Evolutionary conservation across 768 basidiomycete genomes (phyloP).

Genomic region (Phlebiopsis gigantea): DNA sequence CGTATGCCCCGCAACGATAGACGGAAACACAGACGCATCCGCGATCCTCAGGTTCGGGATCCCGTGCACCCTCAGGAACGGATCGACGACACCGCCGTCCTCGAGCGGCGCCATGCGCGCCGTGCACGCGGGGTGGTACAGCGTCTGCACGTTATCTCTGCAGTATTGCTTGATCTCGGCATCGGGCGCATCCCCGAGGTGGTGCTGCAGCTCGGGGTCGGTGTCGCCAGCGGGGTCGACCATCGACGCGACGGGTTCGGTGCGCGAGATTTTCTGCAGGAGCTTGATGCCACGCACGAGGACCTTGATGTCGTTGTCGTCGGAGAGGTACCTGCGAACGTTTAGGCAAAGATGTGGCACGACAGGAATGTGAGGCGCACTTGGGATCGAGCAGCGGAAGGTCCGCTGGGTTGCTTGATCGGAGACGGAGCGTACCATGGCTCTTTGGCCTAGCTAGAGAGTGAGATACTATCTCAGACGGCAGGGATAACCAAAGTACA

Average conservation of each 20-base stretch:
- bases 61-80: conserved; percentile 39
- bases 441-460: conserved; percentile 36
- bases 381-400: conserved; percentile 39
- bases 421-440: conserved; percentile 33
- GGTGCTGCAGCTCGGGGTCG: conserved; percentile 32
- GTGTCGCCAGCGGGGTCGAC: conserved; percentile 27
- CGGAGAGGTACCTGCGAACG: conserved; percentile 34
- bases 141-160: conserved; percentile 30
- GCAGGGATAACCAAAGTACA: background rate
- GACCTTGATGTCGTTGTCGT: conserved; percentile 34
- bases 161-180: conserved; percentile 31
- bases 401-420: conserved; percentile 36
- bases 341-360: conserved; percentile 8
- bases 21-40: conserved; percentile 43
- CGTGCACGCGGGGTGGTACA: conserved; percentile 41
- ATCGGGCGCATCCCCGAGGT: conserved; percentile 28
- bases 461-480: background rate
- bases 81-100: conserved; percentile 38
- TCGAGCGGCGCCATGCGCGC: conserved; percentile 32
- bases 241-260: conserved; percentile 32
- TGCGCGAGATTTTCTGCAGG: conserved; percentile 32
- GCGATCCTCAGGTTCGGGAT: conserved; percentile 37
- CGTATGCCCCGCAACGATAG: conserved; percentile 40
- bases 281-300: conserved; percentile 36
- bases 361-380: conserved; percentile 20